These are phyloP conservation scores for Syzygium jambos DNA, from an alignment of 345 rosid species.

Conservation along the genomic window DNA sequence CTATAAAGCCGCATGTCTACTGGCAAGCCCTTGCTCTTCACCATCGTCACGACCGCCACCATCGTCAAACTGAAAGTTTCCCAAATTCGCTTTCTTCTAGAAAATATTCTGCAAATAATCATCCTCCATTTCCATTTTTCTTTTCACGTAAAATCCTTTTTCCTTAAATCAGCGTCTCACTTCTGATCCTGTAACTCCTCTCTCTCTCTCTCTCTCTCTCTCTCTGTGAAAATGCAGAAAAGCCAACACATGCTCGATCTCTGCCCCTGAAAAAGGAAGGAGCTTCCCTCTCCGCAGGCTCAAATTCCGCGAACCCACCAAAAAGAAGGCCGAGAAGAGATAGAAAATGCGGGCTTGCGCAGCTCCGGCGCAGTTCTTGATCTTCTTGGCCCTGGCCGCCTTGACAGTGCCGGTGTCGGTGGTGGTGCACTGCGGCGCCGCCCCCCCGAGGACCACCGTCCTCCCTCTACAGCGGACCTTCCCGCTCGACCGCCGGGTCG, in stretches of 20 bases:
- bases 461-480: constrained; percentile 59
- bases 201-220: not conserved
- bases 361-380: not conserved
- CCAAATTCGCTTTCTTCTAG: not conserved
- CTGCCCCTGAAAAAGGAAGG: not conserved
- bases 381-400: constrained; percentile 13
- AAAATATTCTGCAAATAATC: not conserved
- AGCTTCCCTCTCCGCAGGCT: not conserved
- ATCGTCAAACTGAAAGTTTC: not conserved
- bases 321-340: not conserved
- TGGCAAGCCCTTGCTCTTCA: not conserved
- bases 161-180: not conserved
- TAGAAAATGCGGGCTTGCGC: not conserved
- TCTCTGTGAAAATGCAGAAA: not conserved
- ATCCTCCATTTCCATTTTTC: not conserved
- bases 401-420: constrained; percentile 15
- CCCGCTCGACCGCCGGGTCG: constrained; percentile 38
- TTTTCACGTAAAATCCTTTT: not conserved
- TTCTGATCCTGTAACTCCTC: not conserved
- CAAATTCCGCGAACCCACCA: not conserved
- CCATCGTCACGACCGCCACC: not conserved
- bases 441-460: constrained; percentile 9
- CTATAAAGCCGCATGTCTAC: too few species aligned
- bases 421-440: constrained; percentile 9
- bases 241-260: not conserved